Percentiles rank a stretch among this genome's conserved stretches.
Conservation (phyloP, 352 stramenopile genomes). For the Phytophthora lateralis region DNA sequence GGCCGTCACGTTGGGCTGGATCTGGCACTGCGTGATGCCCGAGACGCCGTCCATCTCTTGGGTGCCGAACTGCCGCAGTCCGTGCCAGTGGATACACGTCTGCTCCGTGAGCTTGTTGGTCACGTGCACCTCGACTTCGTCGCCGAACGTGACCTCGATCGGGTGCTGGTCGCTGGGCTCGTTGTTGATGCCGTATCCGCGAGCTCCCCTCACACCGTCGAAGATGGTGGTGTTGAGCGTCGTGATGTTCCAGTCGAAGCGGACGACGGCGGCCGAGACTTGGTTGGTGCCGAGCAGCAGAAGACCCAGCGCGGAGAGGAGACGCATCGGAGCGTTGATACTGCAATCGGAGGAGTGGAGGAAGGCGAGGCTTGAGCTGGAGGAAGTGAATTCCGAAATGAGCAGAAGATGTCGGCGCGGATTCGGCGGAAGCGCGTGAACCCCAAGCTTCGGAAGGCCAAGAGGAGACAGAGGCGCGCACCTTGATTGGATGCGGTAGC, state of each 20-base stretch:
- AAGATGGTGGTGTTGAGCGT: constrained; percentile 41
- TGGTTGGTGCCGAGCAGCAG: constrained; percentile 21
- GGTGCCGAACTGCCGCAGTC: constrained; percentile 42
- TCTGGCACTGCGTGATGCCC: constrained; percentile 53
- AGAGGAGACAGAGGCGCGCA: not conserved
- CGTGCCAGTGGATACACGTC: constrained; percentile 59
- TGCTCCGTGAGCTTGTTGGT: constrained; percentile 46
- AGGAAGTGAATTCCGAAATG: constrained; percentile 39
- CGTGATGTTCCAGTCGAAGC: constrained; percentile 47
- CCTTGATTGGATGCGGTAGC: not conserved
- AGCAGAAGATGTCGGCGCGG: constrained; percentile 4
- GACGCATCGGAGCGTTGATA: constrained; percentile 14
- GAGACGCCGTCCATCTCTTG: constrained; percentile 55
- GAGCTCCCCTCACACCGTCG: constrained; percentile 27
- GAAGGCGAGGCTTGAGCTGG: constrained; percentile 17
- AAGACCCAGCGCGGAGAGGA: constrained; percentile 19
- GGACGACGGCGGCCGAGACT: constrained; percentile 27
- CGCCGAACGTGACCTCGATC: constrained; percentile 37
- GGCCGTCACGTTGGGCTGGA: constrained; percentile 41
- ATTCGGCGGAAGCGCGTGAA: not conserved
- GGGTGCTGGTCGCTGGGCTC: constrained; percentile 29
- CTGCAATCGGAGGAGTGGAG: constrained; percentile 5
- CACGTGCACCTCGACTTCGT: constrained; percentile 44
- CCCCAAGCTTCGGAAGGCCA: not conserved
- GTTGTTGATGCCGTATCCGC: constrained; percentile 48